Percentiles rank a stretch among this genome's conserved stretches.
phyloP scores from a whole-genome alignment of 1,139 yeast species.

The Candida dubliniensis region DNA sequence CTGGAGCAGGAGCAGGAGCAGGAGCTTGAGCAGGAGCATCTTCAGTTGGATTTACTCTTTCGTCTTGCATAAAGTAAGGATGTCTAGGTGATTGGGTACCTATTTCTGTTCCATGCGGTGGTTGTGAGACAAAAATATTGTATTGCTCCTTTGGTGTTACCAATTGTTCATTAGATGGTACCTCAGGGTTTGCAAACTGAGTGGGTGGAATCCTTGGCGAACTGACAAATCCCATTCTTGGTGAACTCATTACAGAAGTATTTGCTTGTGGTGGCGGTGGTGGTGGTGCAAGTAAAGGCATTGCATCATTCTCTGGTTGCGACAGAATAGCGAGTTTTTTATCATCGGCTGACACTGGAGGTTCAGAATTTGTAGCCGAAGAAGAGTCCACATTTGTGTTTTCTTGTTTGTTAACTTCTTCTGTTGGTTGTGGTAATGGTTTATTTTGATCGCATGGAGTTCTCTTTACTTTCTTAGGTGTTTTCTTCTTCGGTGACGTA shows the following conservation, averaged over 20 bases:
- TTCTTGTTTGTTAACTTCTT: neutral
- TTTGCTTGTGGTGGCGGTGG: slow-evolving; percentile 2
- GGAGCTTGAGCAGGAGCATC: neutral
- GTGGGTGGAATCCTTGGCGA: slow-evolving; percentile 3
- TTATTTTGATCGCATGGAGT: slow-evolving; percentile 8
- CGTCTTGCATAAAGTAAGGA: slow-evolving; percentile 6
- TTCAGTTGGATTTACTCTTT: slow-evolving; percentile 15
- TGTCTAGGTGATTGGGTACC: slow-evolving; percentile 3
- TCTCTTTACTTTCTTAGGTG: slow-evolving; percentile 4
- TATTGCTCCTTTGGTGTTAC: slow-evolving; percentile 6
- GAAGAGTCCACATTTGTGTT: neutral
- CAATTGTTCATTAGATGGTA: slow-evolving; percentile 1
- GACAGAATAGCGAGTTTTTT: neutral
- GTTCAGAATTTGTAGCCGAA: no score
- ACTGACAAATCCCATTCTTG: slow-evolving; percentile 8
- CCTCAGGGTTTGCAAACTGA: neutral
- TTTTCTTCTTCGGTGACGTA: neutral
- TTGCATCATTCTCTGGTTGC: neutral
- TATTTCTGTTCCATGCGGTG: neutral
- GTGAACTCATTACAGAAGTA: slow-evolving; percentile 3
- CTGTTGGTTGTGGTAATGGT: slow-evolving; percentile 7
- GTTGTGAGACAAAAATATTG: slow-evolving; percentile 4
- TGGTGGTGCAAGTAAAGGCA: slow-evolving; percentile 4
- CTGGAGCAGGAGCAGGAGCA: neutral
- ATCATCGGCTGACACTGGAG: no score